A percentile compares a stretch with the other conserved stretches of the same genome.
Conservation (phyloP, 2,329 filamentous ascomycete species). For the Trichoderma sp. region DNA sequence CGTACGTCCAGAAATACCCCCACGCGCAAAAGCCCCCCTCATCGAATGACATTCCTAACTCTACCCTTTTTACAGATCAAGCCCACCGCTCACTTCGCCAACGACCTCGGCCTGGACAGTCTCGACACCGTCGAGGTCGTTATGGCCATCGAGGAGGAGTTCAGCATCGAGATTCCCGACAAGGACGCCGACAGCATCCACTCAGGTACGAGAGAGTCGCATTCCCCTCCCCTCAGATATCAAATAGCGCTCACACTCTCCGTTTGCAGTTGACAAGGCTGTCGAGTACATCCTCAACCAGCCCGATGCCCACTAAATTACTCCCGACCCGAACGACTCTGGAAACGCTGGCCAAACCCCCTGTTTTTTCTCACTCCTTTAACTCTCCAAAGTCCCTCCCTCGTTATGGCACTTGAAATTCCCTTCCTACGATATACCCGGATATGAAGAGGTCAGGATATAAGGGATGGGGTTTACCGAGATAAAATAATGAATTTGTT, state of each 20-base stretch:
- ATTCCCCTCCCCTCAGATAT: too few species aligned
- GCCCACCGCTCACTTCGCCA: conserved; percentile 82
- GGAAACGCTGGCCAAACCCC: not conserved
- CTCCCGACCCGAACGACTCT: conserved; percentile 11
- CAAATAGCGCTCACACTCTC: conserved; percentile 12
- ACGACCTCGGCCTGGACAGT: conserved; percentile 95
- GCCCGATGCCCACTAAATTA: conserved; percentile 73
- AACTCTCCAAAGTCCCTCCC: not conserved
- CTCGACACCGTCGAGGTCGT: conserved; percentile 99
- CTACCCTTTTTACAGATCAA: conserved; percentile 62
- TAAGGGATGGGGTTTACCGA: not conserved
- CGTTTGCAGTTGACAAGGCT: conserved; percentile 75
- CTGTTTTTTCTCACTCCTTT: not conserved
- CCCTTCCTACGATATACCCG: conserved; percentile 12
- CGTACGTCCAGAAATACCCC: conserved; percentile 43
- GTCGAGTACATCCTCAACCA: conserved; percentile 91
- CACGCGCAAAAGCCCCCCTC: not conserved
- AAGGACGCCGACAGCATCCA: conserved; percentile 94
- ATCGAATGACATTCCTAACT: conserved; percentile 19
- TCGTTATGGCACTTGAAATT: not conserved
- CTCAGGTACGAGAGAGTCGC: conserved; percentile 65
- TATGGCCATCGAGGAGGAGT: conserved; percentile 97
- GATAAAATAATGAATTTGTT: not conserved
- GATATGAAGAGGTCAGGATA: not conserved
- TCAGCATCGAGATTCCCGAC: conserved; percentile 95